Percentiles rank a stretch among this genome's conserved stretches.
Conservation (phyloP, 306 rosid genomes). For the Cucumis cinereus region DNA sequence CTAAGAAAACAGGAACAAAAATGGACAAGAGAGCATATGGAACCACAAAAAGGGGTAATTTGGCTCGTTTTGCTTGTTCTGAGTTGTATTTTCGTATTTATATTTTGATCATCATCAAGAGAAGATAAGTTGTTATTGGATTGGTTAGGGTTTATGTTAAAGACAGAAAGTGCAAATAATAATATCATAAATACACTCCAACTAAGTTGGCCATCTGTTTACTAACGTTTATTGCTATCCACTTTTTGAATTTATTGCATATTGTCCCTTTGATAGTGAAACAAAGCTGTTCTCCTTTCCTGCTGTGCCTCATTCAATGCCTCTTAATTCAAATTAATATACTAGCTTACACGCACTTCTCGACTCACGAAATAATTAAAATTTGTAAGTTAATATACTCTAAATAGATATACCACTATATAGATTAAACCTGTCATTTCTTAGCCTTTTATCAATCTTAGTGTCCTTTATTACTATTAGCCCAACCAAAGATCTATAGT, state of each 20-base stretch:
- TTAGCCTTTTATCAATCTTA: too few species aligned
- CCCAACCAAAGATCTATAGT: too few species aligned
- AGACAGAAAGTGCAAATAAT: background rate
- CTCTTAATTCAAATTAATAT: too few species aligned
- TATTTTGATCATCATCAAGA: background rate
- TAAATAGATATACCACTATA: too few species aligned
- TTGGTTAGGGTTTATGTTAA: background rate
- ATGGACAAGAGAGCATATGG: background rate
- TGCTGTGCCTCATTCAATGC: background rate
- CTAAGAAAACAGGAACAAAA: background rate
- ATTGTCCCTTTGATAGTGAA: background rate
- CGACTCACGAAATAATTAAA: too few species aligned
- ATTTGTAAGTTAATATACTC: too few species aligned
- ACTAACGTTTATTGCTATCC: background rate
- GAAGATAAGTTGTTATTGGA: background rate
- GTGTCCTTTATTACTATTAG: too few species aligned
- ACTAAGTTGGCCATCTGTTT: conserved; percentile 22
- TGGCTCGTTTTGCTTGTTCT: background rate
- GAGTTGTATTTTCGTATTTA: background rate
- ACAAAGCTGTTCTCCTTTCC: background rate
- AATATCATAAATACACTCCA: conserved; percentile 14
- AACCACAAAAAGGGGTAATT: background rate
- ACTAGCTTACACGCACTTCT: too few species aligned
- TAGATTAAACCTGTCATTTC: too few species aligned
- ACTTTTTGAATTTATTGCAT: conserved; percentile 15